Conservation (phyloP, 2,329 filamentous ascomycete genomes). For the Aspergillus felis region DNA sequence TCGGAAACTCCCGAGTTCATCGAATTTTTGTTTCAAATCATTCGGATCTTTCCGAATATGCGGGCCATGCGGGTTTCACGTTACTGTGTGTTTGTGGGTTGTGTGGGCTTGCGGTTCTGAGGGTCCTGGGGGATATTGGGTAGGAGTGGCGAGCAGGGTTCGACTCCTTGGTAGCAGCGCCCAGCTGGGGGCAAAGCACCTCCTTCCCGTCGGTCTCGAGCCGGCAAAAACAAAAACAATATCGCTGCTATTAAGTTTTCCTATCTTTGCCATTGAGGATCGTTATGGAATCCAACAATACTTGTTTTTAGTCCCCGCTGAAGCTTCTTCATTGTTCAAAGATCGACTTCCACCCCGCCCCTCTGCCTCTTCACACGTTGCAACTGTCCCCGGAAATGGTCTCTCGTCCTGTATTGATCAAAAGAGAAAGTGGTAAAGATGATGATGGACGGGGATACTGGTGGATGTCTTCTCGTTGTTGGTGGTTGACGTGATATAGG, state of each 20-base stretch:
- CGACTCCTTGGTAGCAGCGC: background rate
- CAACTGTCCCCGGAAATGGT: background rate
- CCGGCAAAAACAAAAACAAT: background rate
- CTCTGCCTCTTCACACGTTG: background rate
- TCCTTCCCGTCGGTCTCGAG: background rate
- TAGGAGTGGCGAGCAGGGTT: background rate
- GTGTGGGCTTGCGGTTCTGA: constrained; percentile 22
- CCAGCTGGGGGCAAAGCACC: background rate
- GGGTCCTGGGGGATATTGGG: background rate
- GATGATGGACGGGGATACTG: too few relatives aligned
- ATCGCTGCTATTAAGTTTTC: background rate
- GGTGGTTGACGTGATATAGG: too few relatives aligned
- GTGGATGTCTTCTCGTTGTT: too few relatives aligned
- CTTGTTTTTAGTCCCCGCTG: background rate
- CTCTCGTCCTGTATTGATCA: background rate
- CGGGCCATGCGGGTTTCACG: background rate
- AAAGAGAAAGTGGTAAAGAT: background rate
- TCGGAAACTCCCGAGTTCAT: background rate
- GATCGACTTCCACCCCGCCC: background rate
- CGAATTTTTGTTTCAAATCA: background rate
- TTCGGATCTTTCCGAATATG: background rate
- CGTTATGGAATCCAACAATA: background rate
- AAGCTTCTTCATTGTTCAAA: background rate
- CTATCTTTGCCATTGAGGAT: background rate
- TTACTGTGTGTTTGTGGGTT: constrained; percentile 19